phyloP scores from a whole-genome alignment of 2,329 filamentous ascomycete species.

The Apiospora rasikravindrae region DNA sequence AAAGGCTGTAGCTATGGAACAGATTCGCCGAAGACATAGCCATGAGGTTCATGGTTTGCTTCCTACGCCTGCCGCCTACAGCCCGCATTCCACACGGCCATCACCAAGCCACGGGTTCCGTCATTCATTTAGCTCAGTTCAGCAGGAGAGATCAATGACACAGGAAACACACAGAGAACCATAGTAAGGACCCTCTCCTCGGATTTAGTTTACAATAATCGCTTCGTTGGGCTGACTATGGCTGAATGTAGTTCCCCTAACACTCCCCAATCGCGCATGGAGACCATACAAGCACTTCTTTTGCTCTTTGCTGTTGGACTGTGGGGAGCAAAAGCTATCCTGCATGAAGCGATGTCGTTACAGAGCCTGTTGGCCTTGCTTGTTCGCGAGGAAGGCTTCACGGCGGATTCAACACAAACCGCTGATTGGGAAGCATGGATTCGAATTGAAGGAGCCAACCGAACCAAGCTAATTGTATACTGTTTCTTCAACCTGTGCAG shows the following conservation, averaged over 20 bases:
- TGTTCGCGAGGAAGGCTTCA: conserved; percentile 62
- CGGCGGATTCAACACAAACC: conserved; percentile 53
- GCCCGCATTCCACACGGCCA: conserved; percentile 63
- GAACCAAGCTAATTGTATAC: conserved; percentile 65
- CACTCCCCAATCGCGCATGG: conserved; percentile 62
- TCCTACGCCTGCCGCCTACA: conserved; percentile 63
- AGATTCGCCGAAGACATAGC: conserved; percentile 62
- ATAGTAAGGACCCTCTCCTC: conserved; percentile 50
- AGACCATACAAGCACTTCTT: conserved; percentile 69
- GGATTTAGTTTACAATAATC: neutral
- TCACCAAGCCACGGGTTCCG: conserved; percentile 63
- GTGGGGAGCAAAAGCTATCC: conserved; percentile 65
- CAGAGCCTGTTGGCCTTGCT: conserved; percentile 64
- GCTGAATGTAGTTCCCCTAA: conserved; percentile 55
- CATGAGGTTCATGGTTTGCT: conserved; percentile 62
- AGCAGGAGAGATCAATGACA: conserved; percentile 60
- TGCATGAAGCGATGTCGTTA: conserved; percentile 63
- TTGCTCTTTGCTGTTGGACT: conserved; percentile 65
- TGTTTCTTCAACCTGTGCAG: conserved; percentile 69
- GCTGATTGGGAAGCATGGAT: conserved; percentile 66
- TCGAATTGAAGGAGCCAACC: conserved; percentile 58
- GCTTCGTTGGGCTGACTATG: conserved; percentile 24
- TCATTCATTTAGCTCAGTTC: conserved; percentile 63
- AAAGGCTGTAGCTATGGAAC: conserved; percentile 62
- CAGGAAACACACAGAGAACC: conserved; percentile 65